Percentiles rank a stretch among this genome's conserved stretches.
phyloP scores from a whole-genome alignment of 768 basidiomycete species.

The Dacryopinax primogenitus region DNA sequence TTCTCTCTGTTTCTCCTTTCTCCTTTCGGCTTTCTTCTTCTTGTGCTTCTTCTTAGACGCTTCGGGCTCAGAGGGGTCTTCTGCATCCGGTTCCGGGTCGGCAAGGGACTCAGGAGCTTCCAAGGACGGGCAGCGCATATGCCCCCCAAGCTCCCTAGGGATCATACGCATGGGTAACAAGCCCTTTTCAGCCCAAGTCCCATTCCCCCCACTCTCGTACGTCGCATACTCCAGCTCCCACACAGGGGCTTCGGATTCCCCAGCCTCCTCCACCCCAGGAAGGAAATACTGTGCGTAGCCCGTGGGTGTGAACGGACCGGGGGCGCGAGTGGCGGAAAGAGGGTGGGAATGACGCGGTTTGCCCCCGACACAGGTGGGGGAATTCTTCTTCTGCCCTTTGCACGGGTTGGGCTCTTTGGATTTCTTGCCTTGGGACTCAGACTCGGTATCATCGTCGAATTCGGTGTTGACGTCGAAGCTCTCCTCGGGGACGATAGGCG shows the following conservation, averaged over 20 bases:
- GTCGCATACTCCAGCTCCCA: slow-evolving; percentile 75
- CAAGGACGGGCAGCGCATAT: slow-evolving; percentile 6
- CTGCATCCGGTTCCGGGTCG: background rate
- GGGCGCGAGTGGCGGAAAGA: background rate
- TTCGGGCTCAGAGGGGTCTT: background rate
- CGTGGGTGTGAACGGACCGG: background rate
- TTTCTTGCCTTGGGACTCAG: background rate
- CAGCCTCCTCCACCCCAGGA: slow-evolving; percentile 40
- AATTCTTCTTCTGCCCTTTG: background rate
- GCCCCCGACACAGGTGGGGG: background rate
- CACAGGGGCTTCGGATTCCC: slow-evolving; percentile 39
- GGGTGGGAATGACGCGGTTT: background rate
- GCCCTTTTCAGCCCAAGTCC: slow-evolving; percentile 18
- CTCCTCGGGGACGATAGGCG: background rate
- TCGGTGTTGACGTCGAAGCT: background rate
- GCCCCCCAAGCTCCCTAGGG: background rate
- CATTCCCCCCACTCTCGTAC: slow-evolving; percentile 37
- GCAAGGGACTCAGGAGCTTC: background rate
- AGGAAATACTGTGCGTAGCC: slow-evolving; percentile 46
- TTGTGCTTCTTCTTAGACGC: slow-evolving; percentile 9
- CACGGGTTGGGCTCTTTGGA: background rate
- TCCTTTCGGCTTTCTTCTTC: slow-evolving; percentile 18
- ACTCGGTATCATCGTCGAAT: background rate
- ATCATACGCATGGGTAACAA: background rate
- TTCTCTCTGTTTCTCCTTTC: slow-evolving; percentile 31